These are phyloP conservation scores for Dissoconium aciculare DNA, from an alignment of 2,329 filamentous ascomycete genomes.

Conservation along the genomic window DNA sequence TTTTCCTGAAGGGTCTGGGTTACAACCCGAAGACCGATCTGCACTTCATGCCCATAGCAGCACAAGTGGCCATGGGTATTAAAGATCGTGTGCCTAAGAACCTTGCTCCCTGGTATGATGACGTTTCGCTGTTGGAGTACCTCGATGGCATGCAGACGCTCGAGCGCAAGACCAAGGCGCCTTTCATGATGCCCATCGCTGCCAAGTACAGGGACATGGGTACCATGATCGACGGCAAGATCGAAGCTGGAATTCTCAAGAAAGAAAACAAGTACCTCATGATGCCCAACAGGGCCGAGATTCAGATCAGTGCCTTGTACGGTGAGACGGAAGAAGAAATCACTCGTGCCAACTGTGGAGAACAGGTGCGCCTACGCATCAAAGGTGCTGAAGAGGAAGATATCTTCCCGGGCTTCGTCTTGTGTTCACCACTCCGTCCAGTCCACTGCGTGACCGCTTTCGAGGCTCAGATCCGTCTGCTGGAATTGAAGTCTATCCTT, in stretches of 20 bases:
- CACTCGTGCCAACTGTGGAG: slow-evolving; percentile 66
- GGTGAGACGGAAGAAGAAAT: slow-evolving; percentile 95
- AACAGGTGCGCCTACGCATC: slow-evolving; percentile 83
- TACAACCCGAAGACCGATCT: slow-evolving; percentile 92
- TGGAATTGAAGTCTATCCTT: slow-evolving; percentile 88
- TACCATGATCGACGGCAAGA: slow-evolving; percentile 94
- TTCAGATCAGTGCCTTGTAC: slow-evolving; percentile 73
- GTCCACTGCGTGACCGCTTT: slow-evolving; percentile 83
- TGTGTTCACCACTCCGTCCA: slow-evolving; percentile 85
- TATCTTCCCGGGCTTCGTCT: slow-evolving; percentile 83
- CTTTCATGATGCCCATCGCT: slow-evolving; percentile 97
- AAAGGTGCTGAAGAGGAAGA: slow-evolving; percentile 97
- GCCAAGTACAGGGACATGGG: slow-evolving; percentile 97
- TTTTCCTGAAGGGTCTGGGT: slow-evolving; percentile 81
- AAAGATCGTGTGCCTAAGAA: slow-evolving; percentile 72
- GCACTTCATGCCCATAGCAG: slow-evolving; percentile 90
- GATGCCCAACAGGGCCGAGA: slow-evolving; percentile 84
- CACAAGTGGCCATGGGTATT: slow-evolving; percentile 72
- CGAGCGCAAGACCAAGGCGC: slow-evolving; percentile 90
- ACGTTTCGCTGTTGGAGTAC: slow-evolving; percentile 84
- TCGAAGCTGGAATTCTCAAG: slow-evolving; percentile 86
- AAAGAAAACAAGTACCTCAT: slow-evolving; percentile 75
- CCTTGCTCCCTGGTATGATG: slow-evolving; percentile 67
- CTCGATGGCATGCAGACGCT: slow-evolving; percentile 86
- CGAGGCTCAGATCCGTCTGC: slow-evolving; percentile 89